These are phyloP conservation scores for Penicillium sp. DNA, from an alignment of 2,329 filamentous ascomycete genomes.

Conservation along the genomic window DNA sequence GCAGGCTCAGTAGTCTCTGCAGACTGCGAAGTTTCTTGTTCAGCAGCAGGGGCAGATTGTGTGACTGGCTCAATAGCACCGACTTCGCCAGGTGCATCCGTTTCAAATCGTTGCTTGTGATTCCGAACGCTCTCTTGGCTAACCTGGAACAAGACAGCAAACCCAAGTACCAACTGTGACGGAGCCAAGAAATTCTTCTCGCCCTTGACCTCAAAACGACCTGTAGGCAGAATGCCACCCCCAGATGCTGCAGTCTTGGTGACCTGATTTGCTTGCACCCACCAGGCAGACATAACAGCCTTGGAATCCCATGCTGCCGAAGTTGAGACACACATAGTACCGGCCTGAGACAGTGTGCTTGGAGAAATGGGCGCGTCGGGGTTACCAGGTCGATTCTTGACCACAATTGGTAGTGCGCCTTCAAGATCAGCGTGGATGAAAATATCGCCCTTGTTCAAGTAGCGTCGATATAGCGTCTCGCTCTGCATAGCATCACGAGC, in stretches of 20 bases:
- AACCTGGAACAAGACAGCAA: constrained; percentile 84
- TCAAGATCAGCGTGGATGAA: constrained; percentile 90
- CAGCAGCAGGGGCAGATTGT: constrained; percentile 21
- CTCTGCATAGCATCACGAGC: constrained; percentile 88
- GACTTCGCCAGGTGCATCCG: constrained; percentile 33
- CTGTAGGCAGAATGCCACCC: constrained; percentile 74
- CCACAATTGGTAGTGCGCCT: constrained; percentile 80
- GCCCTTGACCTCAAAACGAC: constrained; percentile 79
- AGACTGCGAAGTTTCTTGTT: constrained; percentile 21
- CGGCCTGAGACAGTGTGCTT: constrained; percentile 87
- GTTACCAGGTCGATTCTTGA: constrained; percentile 82
- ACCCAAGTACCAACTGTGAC: constrained; percentile 82
- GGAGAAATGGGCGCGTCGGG: constrained; percentile 88
- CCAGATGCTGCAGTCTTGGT: constrained; percentile 81
- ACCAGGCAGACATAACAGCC: constrained; percentile 93
- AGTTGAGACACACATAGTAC: constrained; percentile 79
- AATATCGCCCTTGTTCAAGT: constrained; percentile 85
- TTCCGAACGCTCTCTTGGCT: constrained; percentile 83
- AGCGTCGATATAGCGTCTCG: constrained; percentile 85
- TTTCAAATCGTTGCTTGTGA: constrained; percentile 70
- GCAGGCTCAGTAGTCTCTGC: constrained; percentile 25
- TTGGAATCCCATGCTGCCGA: constrained; percentile 96
- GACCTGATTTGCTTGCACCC: constrained; percentile 89
- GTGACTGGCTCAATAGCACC: constrained; percentile 14
- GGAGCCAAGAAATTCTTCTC: constrained; percentile 92